Percentiles rank a stretch among this genome's conserved stretches.
Conservation (phyloP, 2,329 filamentous ascomycete genomes). For the Colletotrichum spinosum region DNA sequence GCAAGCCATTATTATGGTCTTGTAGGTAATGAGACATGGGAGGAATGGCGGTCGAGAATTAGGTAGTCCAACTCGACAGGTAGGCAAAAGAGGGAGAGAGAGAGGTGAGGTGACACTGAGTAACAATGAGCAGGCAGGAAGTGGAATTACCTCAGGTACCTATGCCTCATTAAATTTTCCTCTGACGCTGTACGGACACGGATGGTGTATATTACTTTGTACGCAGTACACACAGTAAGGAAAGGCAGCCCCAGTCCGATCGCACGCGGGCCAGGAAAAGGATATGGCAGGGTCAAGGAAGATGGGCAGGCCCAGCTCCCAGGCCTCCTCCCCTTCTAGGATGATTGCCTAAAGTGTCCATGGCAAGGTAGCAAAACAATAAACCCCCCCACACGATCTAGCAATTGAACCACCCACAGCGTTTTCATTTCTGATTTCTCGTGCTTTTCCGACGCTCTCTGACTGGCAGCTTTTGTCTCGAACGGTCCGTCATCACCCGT, state of each 20-base stretch:
- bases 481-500: conserved; percentile 13
- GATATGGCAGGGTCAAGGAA: conserved; percentile 1
- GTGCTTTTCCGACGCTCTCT: conserved; percentile 1
- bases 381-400: conserved; percentile 10
- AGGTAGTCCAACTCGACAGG: not conserved
- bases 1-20: not conserved
- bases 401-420: conserved; percentile 8
- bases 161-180: too few species aligned
- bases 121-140: too few species aligned
- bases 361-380: conserved; percentile 2
- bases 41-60: not conserved
- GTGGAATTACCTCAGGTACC: too few species aligned
- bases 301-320: not conserved
- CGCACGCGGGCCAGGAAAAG: too few species aligned
- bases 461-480: conserved; percentile 3
- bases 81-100: not conserved
- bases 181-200: too few species aligned
- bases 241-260: too few species aligned
- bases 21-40: conserved; percentile 5
- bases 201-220: too few species aligned
- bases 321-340: too few species aligned
- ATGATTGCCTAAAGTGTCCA: not conserved
- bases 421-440: conserved; percentile 16
- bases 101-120: too few species aligned
- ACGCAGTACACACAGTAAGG: too few species aligned